Conservation (phyloP, 306 rosid genomes). For the Luffa aegyptiaca region DNA sequence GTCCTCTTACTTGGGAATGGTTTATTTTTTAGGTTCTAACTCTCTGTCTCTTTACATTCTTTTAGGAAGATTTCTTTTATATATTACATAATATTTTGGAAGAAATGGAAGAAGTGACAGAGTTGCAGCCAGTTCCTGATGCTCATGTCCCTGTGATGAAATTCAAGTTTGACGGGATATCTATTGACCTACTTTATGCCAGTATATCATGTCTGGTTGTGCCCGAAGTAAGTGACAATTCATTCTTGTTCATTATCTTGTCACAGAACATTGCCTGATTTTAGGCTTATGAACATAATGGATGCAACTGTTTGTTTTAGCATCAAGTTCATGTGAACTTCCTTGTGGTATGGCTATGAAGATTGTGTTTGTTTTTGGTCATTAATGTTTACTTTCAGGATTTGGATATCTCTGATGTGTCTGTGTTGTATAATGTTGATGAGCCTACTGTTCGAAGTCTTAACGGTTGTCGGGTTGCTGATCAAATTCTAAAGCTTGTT, state of each 20-base stretch:
- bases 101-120: conserved; percentile 85
- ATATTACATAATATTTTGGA: conserved; percentile 62
- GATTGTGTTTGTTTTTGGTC: background rate
- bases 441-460: conserved; percentile 93
- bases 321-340: background rate
- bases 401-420: conserved; percentile 69
- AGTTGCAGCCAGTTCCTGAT: conserved; percentile 85
- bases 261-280: background rate
- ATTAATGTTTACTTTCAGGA: conserved; percentile 40
- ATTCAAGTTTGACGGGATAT: conserved; percentile 91
- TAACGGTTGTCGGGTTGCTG: conserved; percentile 96
- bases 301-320: background rate
- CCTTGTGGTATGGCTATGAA: background rate
- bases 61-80: conserved; percentile 82
- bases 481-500: conserved; percentile 95
- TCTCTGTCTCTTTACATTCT: conserved; percentile 7
- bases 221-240: conserved; percentile 60
- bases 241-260: background rate
- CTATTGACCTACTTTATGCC: conserved; percentile 92
- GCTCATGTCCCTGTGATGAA: conserved; percentile 99
- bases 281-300: background rate
- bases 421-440: conserved; percentile 65
- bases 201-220: conserved; percentile 81
- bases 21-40: background rate
- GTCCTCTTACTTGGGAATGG: background rate